A percentile compares a stretch with the other conserved stretches of the same genome.
phyloP scores from a whole-genome alignment of 768 basidiomycete species.

The Boletus rubropictus region DNA sequence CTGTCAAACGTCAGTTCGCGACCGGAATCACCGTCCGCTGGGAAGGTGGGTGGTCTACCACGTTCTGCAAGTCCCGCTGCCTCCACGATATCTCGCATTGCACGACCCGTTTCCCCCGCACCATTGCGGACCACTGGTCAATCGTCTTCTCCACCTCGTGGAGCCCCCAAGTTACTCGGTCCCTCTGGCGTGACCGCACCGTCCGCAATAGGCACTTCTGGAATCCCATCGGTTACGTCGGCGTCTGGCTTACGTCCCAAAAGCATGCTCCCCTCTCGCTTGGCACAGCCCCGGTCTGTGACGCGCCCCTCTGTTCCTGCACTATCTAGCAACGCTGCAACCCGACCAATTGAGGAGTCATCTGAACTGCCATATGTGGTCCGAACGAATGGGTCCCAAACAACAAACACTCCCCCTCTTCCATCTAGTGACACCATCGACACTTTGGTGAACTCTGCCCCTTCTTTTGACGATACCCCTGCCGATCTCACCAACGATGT shows the following conservation, averaged over 20 bases:
- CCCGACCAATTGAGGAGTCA: constrained; percentile 22
- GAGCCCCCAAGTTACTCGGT: constrained; percentile 39
- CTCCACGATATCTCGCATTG: constrained; percentile 35
- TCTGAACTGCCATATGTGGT: constrained; percentile 30
- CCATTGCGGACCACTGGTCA: constrained; percentile 36
- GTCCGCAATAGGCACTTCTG: constrained; percentile 12
- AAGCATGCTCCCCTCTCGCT: constrained; percentile 67
- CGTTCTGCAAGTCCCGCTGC: constrained; percentile 47
- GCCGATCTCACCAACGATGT: constrained; percentile 47
- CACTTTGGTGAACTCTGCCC: constrained; percentile 30
- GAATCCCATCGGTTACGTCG: constrained; percentile 32
- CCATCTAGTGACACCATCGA: constrained; percentile 28
- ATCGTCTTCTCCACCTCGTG: constrained; percentile 45
- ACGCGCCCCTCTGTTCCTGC: constrained; percentile 29
- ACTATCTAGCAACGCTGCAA: constrained; percentile 20
- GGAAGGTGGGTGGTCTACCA: constrained; percentile 40
- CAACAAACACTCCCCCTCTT: constrained; percentile 11
- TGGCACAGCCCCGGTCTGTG: constrained; percentile 55
- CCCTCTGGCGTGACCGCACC: constrained; percentile 12
- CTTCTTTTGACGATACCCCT: constrained; percentile 21
- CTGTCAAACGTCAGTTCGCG: constrained; percentile 41
- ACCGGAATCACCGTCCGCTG: constrained; percentile 44
- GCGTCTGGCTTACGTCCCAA: constrained; percentile 48
- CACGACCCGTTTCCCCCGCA: constrained; percentile 38
- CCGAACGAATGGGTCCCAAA: constrained; percentile 14